phyloP scores from a whole-genome alignment of 495 filamentous ascomycete genomes.

The Hypoxylon crocopeplum region DNA sequence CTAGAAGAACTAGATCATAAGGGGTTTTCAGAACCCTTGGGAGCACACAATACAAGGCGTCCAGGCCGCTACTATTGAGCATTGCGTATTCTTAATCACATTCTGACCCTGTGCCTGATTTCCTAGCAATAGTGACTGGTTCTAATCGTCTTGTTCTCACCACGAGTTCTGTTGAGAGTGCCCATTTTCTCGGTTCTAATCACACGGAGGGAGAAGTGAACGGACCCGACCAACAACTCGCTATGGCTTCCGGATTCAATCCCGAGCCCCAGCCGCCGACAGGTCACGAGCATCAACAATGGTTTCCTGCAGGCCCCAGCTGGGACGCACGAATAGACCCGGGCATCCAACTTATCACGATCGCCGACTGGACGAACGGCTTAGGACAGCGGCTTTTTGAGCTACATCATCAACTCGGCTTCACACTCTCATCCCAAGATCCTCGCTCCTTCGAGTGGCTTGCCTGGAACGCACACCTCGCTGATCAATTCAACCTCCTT shows the following conservation, averaged over 20 bases:
- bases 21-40: not conserved
- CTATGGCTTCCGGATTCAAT: not conserved
- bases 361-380: not conserved
- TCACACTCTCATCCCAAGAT: not conserved
- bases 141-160: not conserved
- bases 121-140: not conserved
- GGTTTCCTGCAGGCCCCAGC: not conserved
- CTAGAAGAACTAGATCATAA: not conserved
- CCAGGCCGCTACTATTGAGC: not conserved
- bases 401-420: not conserved
- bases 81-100: not conserved
- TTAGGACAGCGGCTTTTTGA: not conserved
- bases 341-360: not conserved
- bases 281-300: not conserved
- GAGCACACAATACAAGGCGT: not conserved
- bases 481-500: not conserved
- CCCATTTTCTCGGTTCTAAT: too few species aligned
- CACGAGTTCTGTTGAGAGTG: too few species aligned
- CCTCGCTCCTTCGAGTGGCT: not conserved
- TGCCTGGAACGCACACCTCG: not conserved
- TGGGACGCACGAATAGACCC: not conserved
- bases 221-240: too few species aligned
- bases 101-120: not conserved
- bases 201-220: too few species aligned
- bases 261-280: not conserved